Percentiles rank a stretch among this genome's conserved stretches.
Evolutionary conservation across 2,329 filamentous ascomycete genomes (phyloP).

Genomic region (Arthrinium puccinioides): DNA sequence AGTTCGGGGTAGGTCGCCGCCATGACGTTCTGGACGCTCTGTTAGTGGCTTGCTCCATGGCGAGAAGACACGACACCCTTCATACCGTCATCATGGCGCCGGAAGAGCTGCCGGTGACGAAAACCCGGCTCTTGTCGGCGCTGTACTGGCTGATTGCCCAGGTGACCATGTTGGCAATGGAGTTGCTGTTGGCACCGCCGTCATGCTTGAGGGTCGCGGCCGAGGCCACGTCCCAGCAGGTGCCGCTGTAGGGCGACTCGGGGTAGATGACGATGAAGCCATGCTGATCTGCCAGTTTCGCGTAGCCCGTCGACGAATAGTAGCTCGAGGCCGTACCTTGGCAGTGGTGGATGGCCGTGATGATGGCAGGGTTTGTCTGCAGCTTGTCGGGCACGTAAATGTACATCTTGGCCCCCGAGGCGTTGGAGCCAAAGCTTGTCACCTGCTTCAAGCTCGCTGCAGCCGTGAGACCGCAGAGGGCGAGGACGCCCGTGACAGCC

Average conservation of each 20-base stretch:
- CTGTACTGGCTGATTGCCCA: conserved; percentile 43
- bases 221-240: conserved; percentile 55
- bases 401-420: conserved; percentile 36
- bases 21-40: conserved; percentile 29
- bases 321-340: conserved; percentile 40
- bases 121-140: conserved; percentile 42
- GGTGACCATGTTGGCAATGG: conserved; percentile 51
- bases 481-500: conserved; percentile 5
- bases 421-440: conserved; percentile 23
- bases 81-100: conserved; percentile 42
- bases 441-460: conserved; percentile 15
- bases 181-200: conserved; percentile 46
- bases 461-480: conserved; percentile 7
- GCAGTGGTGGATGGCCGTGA: conserved; percentile 50
- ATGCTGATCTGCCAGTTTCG: conserved; percentile 28
- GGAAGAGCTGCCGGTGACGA: conserved; percentile 39
- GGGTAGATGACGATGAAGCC: conserved; percentile 48
- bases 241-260: conserved; percentile 39
- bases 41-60: not conserved
- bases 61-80: not conserved
- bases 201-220: conserved; percentile 32
- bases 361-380: conserved; percentile 32
- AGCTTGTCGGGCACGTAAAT: conserved; percentile 31
- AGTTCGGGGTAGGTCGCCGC: conserved; percentile 39
- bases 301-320: conserved; percentile 41